Conservation (phyloP, 495 filamentous ascomycete species). For the Coniosporium apollinis region DNA sequence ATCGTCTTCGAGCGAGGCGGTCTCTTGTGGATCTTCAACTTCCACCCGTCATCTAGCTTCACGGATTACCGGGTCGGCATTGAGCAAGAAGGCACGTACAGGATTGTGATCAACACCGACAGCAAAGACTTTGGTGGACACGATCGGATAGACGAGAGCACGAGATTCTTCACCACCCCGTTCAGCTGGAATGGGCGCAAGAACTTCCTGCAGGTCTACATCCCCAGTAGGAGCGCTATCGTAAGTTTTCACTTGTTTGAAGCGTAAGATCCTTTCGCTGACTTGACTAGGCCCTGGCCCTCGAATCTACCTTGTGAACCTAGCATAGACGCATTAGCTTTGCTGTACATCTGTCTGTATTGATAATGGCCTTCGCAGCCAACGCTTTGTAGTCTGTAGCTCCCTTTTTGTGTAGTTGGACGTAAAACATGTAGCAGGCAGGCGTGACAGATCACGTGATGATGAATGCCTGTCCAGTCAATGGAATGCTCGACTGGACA, state of each 20-base stretch:
- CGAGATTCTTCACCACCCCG: slow-evolving; percentile 79
- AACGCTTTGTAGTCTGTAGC: no score
- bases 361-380: no score
- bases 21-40: slow-evolving; percentile 90
- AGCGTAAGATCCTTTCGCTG: not conserved
- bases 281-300: not conserved
- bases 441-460: no score
- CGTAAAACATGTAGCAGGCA: no score
- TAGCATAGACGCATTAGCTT: no score
- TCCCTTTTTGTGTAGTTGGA: no score
- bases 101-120: slow-evolving; percentile 75
- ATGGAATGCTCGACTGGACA: no score
- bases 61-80: slow-evolving; percentile 87
- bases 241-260: slow-evolving; percentile 35
- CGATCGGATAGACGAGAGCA: slow-evolving; percentile 54
- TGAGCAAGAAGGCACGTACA: slow-evolving; percentile 69
- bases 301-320: not conserved
- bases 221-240: slow-evolving; percentile 69
- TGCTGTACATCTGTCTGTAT: no score
- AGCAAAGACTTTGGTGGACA: slow-evolving; percentile 62
- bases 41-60: slow-evolving; percentile 74
- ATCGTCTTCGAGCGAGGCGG: slow-evolving; percentile 90
- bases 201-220: slow-evolving; percentile 88
- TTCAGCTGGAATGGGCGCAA: slow-evolving; percentile 72
- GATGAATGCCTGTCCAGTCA: no score